Evolutionary conservation across 305 asterid species (phyloP).

Genomic region (Solanum hybrid): DNA sequence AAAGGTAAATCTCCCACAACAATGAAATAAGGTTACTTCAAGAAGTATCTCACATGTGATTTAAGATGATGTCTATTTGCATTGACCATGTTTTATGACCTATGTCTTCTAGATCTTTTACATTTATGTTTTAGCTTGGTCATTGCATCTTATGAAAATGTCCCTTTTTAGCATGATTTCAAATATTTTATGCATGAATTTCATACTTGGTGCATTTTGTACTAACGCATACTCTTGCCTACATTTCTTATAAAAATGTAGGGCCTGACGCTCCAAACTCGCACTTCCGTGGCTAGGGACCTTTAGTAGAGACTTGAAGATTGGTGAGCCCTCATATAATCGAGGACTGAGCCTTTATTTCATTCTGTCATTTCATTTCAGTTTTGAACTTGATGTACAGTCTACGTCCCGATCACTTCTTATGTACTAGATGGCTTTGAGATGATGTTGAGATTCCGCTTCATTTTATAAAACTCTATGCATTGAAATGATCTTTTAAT

Average conservation of each 20-base stretch:
- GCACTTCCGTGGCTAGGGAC: background rate
- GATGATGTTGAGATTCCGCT: background rate
- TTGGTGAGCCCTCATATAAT: background rate
- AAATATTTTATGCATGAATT: background rate
- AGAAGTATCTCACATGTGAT: too few species aligned
- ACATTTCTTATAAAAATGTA: background rate
- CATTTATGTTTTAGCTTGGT: too few species aligned
- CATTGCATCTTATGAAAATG: too few species aligned
- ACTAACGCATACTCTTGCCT: background rate
- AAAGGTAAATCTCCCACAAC: too few species aligned
- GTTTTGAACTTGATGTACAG: background rate
- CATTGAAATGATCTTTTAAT: background rate
- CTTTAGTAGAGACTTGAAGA: background rate
- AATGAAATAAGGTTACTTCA: too few species aligned
- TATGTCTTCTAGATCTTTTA: too few species aligned
- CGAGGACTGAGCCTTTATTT: background rate
- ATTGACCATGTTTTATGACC: too few species aligned
- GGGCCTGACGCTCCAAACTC: background rate
- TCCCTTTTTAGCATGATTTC: background rate
- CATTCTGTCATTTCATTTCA: too few species aligned
- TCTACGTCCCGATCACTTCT: background rate
- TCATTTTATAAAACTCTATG: background rate
- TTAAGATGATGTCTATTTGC: too few species aligned
- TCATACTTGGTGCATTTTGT: background rate
- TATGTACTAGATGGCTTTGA: background rate